Evolutionary conservation across 805 yeast genomes (phyloP).

Genomic region (Candida tibetensis): DNA sequence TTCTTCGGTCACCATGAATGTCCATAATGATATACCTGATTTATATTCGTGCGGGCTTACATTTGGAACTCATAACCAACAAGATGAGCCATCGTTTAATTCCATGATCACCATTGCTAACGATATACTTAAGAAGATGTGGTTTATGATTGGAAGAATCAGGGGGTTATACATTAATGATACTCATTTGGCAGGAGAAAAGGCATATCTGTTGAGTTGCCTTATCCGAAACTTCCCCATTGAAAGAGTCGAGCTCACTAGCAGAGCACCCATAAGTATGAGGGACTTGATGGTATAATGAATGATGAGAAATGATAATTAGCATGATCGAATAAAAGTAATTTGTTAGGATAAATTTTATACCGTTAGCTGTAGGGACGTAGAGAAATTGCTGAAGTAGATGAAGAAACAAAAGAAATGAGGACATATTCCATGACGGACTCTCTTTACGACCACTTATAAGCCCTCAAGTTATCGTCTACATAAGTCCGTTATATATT

Average conservation of each 20-base stretch:
- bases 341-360: too few species aligned
- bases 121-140: slow-evolving; percentile 33
- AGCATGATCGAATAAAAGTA: too few species aligned
- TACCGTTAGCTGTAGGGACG: too few species aligned
- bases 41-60: slow-evolving; percentile 1
- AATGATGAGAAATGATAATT: background rate
- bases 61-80: slow-evolving; percentile 5
- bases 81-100: slow-evolving; percentile 22
- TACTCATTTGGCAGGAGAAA: slow-evolving; percentile 26
- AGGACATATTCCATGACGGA: too few species aligned
- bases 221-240: slow-evolving; percentile 33
- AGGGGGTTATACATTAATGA: slow-evolving; percentile 35
- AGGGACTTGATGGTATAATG: background rate
- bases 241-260: slow-evolving; percentile 27
- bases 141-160: slow-evolving; percentile 31
- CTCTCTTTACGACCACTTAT: too few species aligned
- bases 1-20: slow-evolving; percentile 15
- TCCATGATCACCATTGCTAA: slow-evolving; percentile 29
- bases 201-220: slow-evolving; percentile 26
- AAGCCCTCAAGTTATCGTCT: too few species aligned
- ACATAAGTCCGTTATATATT: too few species aligned
- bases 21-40: slow-evolving; percentile 4
- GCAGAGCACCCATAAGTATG: background rate
- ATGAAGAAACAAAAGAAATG: too few species aligned
- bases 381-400: too few species aligned